Evolutionary conservation across 495 filamentous ascomycete species (phyloP).

Genomic region (Hypoxylon fragiforme): DNA sequence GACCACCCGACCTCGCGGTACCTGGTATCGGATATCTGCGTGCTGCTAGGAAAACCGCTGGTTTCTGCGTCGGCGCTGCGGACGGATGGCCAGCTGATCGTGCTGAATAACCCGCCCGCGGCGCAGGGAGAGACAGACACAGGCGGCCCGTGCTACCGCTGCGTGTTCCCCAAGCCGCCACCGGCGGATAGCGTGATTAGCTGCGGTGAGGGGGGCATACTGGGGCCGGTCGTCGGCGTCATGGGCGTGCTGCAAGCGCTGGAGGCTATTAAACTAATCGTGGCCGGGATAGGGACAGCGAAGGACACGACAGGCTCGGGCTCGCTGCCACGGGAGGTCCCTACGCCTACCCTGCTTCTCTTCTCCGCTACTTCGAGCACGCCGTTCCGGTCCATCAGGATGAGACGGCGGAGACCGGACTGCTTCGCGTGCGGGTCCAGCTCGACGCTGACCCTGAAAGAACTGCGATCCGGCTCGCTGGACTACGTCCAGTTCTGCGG

Average conservation of each 20-base stretch:
- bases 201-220: conserved; percentile 89
- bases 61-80: conserved; percentile 86
- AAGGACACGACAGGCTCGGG: conserved; percentile 1
- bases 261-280: conserved; percentile 83
- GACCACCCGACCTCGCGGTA: conserved; percentile 91
- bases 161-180: conserved; percentile 86
- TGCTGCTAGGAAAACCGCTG: conserved; percentile 75
- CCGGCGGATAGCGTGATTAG: conserved; percentile 74
- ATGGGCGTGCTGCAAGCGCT: conserved; percentile 94
- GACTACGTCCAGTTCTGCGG: conserved; percentile 87
- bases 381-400: conserved; percentile 71
- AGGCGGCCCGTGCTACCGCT: conserved; percentile 85
- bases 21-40: conserved; percentile 86
- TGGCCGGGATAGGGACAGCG: conserved; percentile 38
- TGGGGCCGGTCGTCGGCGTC: conserved; percentile 89
- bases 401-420: conserved; percentile 64
- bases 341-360: conserved; percentile 60
- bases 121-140: conserved; percentile 43
- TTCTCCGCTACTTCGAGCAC: conserved; percentile 71
- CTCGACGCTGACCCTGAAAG: conserved; percentile 62
- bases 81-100: conserved; percentile 86
- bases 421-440: conserved; percentile 76
- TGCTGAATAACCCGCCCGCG: conserved; percentile 69
- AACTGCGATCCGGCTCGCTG: conserved; percentile 62
- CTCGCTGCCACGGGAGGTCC: conserved; percentile 26